Conservation (phyloP, 1,284 basidiomycete species). For the Cryptococcus hybrid region DNA sequence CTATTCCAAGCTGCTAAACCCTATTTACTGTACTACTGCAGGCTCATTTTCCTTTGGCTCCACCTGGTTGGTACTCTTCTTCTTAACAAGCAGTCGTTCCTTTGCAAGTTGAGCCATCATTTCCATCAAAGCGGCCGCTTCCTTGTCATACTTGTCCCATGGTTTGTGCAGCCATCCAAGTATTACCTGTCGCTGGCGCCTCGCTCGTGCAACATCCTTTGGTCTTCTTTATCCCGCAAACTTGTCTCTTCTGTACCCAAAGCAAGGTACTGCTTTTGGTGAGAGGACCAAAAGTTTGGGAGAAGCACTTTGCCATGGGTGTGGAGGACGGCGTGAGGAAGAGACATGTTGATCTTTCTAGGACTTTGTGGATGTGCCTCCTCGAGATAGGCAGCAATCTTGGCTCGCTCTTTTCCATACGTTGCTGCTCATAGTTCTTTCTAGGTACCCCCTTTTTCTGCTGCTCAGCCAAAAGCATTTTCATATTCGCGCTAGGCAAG, state of each 20-base stretch:
- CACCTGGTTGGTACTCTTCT: slow-evolving; percentile 5
- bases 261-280: slow-evolving; percentile 25
- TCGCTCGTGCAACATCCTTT: slow-evolving; percentile 13
- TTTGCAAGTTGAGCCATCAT: slow-evolving; percentile 15
- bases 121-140: slow-evolving; percentile 24
- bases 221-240: slow-evolving; percentile 13
- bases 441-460: slow-evolving; percentile 11
- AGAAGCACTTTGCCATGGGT: background rate
- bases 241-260: slow-evolving; percentile 1
- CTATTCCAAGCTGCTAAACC: background rate
- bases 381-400: slow-evolving; percentile 20
- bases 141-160: slow-evolving; percentile 30
- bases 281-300: slow-evolving; percentile 18
- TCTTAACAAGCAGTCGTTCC: slow-evolving; percentile 15
- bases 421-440: slow-evolving; percentile 23
- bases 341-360: slow-evolving; percentile 1
- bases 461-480: slow-evolving; percentile 6
- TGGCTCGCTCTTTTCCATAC: slow-evolving; percentile 34
- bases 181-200: slow-evolving; percentile 32
- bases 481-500: slow-evolving; percentile 26
- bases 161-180: slow-evolving; percentile 30
- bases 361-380: background rate
- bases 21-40: background rate
- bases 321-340: background rate
- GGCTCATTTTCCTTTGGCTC: slow-evolving; percentile 5